Conservation (phyloP, 306 rosid genomes). For the Prunus padus region DNA sequence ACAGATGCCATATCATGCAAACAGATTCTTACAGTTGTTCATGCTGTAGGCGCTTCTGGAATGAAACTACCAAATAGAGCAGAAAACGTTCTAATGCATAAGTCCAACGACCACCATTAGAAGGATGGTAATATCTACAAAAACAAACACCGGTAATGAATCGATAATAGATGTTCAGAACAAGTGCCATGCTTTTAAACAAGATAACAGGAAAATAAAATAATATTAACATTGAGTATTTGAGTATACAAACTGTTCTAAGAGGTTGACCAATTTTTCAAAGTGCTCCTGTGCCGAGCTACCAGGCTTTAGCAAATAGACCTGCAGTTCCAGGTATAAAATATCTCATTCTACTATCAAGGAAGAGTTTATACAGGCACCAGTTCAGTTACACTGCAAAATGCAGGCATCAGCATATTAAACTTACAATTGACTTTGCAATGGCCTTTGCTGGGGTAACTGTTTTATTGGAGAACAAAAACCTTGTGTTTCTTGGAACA, state of each 20-base stretch:
- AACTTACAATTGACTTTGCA: conserved; percentile 88
- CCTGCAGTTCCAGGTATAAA: conserved; percentile 54
- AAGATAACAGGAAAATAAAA: conserved; percentile 5
- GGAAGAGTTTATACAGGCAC: conserved; percentile 17
- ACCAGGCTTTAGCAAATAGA: conserved; percentile 78
- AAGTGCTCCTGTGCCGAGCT: conserved; percentile 66
- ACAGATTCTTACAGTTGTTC: conserved; percentile 71
- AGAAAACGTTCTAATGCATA: conserved; percentile 79
- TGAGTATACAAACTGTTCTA: conserved; percentile 91
- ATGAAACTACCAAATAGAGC: conserved; percentile 77
- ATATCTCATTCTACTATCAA: conserved; percentile 23
- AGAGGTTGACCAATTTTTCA: conserved; percentile 93
- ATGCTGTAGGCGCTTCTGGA: conserved; percentile 82
- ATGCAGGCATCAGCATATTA: conserved; percentile 18
- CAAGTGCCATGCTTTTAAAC: conserved; percentile 1
- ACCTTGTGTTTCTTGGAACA: conserved; percentile 94
- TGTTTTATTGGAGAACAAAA: conserved; percentile 87
- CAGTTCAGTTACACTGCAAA: conserved; percentile 18
- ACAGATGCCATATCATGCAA: conserved; percentile 20
- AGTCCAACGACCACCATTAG: conserved; percentile 99
- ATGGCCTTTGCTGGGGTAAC: conserved; percentile 88
- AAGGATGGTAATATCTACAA: conserved; percentile 94
- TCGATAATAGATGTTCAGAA: conserved; percentile 10
- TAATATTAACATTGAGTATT: conserved; percentile 26
- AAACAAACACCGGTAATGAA: conserved; percentile 20